Percentiles rank a stretch among this genome's conserved stretches.
Conservation (phyloP, 2,329 filamentous ascomycete genomes). For the Sporothrix mexicana region DNA sequence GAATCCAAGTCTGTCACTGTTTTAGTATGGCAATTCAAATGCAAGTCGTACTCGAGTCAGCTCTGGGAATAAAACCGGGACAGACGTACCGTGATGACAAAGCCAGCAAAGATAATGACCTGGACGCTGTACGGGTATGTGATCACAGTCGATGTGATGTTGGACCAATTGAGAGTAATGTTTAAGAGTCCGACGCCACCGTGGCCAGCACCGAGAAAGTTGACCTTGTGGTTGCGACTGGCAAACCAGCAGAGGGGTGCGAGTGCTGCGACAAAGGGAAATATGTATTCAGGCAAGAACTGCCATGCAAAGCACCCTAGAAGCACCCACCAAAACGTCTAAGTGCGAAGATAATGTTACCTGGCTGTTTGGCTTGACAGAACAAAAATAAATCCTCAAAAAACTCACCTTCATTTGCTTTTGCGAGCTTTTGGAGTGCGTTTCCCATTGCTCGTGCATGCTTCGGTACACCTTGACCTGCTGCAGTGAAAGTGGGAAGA, state of each 20-base stretch:
- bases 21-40: neutral
- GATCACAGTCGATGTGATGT: conserved; percentile 39
- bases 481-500: conserved; percentile 38
- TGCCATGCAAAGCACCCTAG: conserved; percentile 36
- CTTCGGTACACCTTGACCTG: conserved; percentile 39
- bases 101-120: conserved; percentile 37
- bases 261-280: conserved; percentile 37
- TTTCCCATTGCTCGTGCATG: conserved; percentile 35
- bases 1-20: conserved; percentile 37
- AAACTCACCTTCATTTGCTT: conserved; percentile 25
- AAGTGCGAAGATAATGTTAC: neutral
- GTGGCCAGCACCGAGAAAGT: conserved; percentile 38
- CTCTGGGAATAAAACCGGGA: neutral
- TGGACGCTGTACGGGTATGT: conserved; percentile 39
- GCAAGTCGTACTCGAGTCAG: neutral
- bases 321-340: conserved; percentile 35
- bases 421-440: conserved; percentile 8
- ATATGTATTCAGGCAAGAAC: conserved; percentile 38
- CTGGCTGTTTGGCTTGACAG: neutral
- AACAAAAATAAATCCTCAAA: neutral
- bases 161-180: conserved; percentile 39
- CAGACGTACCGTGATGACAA: conserved; percentile 34
- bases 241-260: conserved; percentile 40
- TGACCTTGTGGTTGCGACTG: conserved; percentile 37
- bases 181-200: conserved; percentile 38